Percentiles rank a stretch among this genome's conserved stretches.
These are phyloP conservation scores for Nicotiana tomentosiformis DNA, from an alignment of 257 asterid species.

Conservation along the genomic window DNA sequence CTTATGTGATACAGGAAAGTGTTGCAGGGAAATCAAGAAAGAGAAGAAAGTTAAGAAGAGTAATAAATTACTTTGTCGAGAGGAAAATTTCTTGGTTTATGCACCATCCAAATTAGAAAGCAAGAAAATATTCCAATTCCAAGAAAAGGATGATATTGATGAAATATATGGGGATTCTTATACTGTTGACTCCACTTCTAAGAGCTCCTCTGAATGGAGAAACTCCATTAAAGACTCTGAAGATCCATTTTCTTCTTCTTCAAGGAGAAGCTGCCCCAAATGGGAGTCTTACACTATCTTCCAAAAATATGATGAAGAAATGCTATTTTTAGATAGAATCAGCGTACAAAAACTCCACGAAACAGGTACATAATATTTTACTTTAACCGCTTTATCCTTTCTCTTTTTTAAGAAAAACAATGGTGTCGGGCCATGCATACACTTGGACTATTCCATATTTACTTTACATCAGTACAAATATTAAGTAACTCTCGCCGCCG, in stretches of 20 bases:
- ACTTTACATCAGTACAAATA: too few species aligned
- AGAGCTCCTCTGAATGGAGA: conserved; percentile 82
- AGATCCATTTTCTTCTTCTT: conserved; percentile 81
- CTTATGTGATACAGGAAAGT: neutral
- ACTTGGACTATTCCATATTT: too few species aligned
- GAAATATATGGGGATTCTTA: conserved; percentile 57
- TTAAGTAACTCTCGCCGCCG: too few species aligned
- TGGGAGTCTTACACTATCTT: conserved; percentile 93
- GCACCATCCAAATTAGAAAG: conserved; percentile 37
- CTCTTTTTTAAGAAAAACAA: neutral
- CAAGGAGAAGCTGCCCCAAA: conserved; percentile 85
- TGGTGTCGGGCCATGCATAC: too few species aligned
- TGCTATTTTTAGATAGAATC: conserved; percentile 76
- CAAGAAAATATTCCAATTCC: conserved; percentile 36
- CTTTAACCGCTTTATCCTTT: neutral
- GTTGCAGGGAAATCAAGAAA: neutral
- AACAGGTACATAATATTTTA: conserved; percentile 38
- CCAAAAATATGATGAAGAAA: conserved; percentile 90
- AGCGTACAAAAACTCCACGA: conserved; percentile 77
- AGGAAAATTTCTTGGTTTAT: conserved; percentile 47
- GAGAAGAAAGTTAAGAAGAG: conserved; percentile 12
- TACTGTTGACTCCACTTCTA: conserved; percentile 76
- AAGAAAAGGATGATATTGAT: conserved; percentile 26
- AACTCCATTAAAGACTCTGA: conserved; percentile 72
- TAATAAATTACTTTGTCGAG: conserved; percentile 21